Base-by-base conservation (phyloP, 2,329 filamentous ascomycete species). In the Pseudogymnoascus sp. region DNA sequence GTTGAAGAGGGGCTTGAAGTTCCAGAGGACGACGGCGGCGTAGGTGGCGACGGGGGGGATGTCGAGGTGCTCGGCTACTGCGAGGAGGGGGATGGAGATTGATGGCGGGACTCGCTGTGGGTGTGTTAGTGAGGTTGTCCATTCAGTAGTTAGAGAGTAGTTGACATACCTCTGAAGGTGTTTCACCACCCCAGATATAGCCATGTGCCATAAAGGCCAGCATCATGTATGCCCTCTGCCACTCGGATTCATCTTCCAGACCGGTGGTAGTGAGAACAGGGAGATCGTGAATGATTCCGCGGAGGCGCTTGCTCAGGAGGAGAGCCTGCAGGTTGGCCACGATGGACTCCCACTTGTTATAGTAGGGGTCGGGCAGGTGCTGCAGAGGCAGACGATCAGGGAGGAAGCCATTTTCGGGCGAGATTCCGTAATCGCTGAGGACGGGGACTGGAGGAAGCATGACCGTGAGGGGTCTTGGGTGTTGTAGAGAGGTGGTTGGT, bases 141-240 rank as follows among this genome's bases (percentile, higher is more conserved):
- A 60, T 60, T 10, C 21, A 16, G 42, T 21, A 63, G 44, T 23
- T 23, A n/a, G 50, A 40, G n/a, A 37, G 23, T 38, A 31, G 4
- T 8, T 33, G 21, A 69, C 73, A 62, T 67, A 86, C 84, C 76
- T 96, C 92, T 68, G 84, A 82, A 53, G 94, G 92, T 69, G 80
- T 84, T 71, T 95, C 89, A 75, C 91, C 93, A 72, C 91, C 91
- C 94, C 94, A 99, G 73, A 99, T 91, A 78, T 97, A 99, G 68
- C 88, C 90, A 77, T 99, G 93, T 37, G 92, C 84, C 76, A 97
- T 91, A 77, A 97, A 97, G 65, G 86, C 89, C 63, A 99, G 82
- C 62, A 97, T 82, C 64, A 89, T 89, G 78, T 97, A 97, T 66
- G 94, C 94, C 71, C 94, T 84, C 71, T 91, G 86, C 94, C 93